Base-by-base conservation (phyloP, 176 grass and related monocot species). In the Oryza brachyantha region DNA sequence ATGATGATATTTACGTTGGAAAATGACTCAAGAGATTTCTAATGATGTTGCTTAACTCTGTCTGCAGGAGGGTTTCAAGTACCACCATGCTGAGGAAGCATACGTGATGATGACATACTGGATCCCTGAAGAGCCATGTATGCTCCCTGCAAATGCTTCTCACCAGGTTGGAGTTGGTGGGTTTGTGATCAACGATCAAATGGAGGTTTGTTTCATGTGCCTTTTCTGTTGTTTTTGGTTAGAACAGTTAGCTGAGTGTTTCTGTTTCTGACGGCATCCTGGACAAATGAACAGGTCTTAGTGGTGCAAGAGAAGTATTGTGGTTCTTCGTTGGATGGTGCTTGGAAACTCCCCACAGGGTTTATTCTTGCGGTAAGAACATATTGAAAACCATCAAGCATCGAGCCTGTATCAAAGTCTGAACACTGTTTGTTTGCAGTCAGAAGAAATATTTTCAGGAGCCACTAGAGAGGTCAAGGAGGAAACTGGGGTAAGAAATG, bases 41-140 rank as follows among this genome's bases (percentile, higher is more conserved):
- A 38, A 64, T 50, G 29, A 0, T 46, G 5, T 9, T 52, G 7
- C 26, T 29, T 5, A 14, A 36, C 39, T 36, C 21, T n/a, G 10
- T 58, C 5, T 81, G 55, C 84, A 99, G 96, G 85, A 88, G 61
- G 96, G 96, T 10, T 99, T 99, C 82, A 95, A 95, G 70, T 99
- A 99, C 78, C 96, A 99, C 79, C 96, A 99, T 40, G 96, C 96
- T 1, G 96, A 99, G 83, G 82, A 99, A 85, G 65, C 90, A 7
- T 99, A 99, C 73, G 25, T 99, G 41, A 99, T 99, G 96, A 59
- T 99, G 72, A 99, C 96, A 24, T 94, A 95, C 74, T 99, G 96
- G 96, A 88, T 99, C 83, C 96, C 96, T 7, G 90, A 95, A 25
- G 92, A 87, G 54, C 90, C 92, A 29, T 89, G 81, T 34, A n/a